Conservation (phyloP, 73 alveolate species). For the Paramecium tetraurelia region DNA sequence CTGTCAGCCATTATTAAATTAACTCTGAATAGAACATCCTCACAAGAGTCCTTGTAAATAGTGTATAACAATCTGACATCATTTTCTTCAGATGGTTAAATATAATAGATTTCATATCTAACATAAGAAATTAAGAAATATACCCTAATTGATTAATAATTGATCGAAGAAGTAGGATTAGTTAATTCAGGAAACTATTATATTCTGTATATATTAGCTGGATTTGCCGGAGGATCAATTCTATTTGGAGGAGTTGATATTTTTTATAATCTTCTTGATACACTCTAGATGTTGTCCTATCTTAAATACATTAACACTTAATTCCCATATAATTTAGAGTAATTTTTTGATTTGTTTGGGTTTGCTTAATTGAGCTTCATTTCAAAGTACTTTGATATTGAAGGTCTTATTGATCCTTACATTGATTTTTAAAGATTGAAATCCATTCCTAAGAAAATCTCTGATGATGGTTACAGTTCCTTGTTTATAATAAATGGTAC, state of each 20-base stretch:
- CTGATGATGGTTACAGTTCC: not conserved
- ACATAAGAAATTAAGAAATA: not conserved
- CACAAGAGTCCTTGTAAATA: not conserved
- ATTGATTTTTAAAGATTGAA: not conserved
- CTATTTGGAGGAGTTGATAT: conserved; percentile 29
- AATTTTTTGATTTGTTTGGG: not conserved
- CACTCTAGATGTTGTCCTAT: not conserved
- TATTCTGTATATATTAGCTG: not conserved
- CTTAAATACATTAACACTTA: not conserved
- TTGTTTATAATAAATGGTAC: not conserved
- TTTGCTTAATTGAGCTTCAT: not conserved
- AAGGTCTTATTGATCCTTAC: not conserved
- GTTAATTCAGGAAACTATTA: not conserved
- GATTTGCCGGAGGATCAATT: not conserved
- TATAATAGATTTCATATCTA: not conserved
- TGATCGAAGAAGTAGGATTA: not conserved
- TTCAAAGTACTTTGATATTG: not conserved
- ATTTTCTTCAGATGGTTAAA: not conserved
- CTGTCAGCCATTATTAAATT: not conserved
- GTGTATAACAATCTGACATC: not conserved
- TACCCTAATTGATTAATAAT: not conserved
- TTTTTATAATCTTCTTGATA: conserved; percentile 6
- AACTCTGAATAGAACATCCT: not conserved
- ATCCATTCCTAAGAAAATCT: not conserved
- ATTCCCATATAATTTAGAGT: not conserved